Conservation (phyloP, 371 early-diverging fungal species). For the Mortierella sp. region DNA sequence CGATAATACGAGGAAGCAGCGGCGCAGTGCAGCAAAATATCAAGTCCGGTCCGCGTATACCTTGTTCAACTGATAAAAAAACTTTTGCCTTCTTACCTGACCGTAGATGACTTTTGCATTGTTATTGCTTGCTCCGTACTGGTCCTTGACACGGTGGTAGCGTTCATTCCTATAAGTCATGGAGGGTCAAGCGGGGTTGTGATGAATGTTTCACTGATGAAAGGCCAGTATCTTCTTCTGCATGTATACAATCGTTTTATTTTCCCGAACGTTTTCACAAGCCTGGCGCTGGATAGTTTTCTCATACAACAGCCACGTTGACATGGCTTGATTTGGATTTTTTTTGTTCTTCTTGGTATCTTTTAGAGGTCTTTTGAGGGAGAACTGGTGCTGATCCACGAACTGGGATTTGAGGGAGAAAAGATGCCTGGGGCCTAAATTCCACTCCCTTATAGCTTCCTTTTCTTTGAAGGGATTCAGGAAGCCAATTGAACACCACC, state of each 20-base stretch:
- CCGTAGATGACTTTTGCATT: constrained; percentile 19
- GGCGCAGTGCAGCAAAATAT: no score
- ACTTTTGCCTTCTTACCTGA: background rate
- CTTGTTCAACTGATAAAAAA: background rate
- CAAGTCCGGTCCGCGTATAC: no score
- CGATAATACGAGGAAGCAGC: no score
- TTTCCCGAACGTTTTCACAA: no score
- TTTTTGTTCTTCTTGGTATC: background rate
- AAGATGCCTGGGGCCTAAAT: constrained; percentile 7
- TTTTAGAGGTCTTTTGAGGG: background rate
- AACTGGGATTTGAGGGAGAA: background rate
- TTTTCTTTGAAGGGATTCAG: background rate
- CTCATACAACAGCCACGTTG: no score
- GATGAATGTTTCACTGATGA: no score
- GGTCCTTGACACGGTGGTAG: constrained; percentile 16
- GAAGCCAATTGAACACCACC: background rate
- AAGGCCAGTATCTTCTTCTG: no score
- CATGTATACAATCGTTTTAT: no score
- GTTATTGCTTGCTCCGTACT: constrained; percentile 16
- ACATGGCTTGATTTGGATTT: no score
- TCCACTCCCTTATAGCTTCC: background rate
- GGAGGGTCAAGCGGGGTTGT: no score
- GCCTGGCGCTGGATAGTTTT: no score
- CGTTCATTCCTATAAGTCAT: constrained; percentile 11
- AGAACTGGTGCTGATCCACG: background rate